A percentile compares a stretch with the other conserved stretches of the same genome.
phyloP scores from a whole-genome alignment of 2,329 filamentous ascomycete genomes.

The Mycocentrospora acerina region DNA sequence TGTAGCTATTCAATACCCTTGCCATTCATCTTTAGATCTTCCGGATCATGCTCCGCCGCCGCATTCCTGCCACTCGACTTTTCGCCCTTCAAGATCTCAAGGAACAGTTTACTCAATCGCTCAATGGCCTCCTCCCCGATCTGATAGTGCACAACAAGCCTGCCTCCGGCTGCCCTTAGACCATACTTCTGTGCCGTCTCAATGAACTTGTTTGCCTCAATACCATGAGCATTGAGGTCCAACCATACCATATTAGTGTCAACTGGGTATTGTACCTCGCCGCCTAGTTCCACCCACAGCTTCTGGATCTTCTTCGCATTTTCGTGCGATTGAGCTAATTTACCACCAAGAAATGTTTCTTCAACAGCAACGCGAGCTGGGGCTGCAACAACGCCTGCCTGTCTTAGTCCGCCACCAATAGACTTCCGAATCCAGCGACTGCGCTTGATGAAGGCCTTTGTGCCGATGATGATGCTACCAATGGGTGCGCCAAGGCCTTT shows the following conservation, averaged over 20 bases:
- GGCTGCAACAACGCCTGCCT: constrained; percentile 74
- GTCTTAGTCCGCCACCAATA: constrained; percentile 76
- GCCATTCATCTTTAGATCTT: constrained; percentile 32
- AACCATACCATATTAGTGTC: constrained; percentile 95
- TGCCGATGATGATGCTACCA: constrained; percentile 70
- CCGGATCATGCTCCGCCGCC: constrained; percentile 20
- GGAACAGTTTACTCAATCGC: constrained; percentile 38
- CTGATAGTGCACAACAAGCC: constrained; percentile 72
- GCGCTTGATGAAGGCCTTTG: constrained; percentile 61
- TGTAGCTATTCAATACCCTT: constrained; percentile 34
- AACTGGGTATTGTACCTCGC: constrained; percentile 66
- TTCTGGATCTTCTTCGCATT: constrained; percentile 63
- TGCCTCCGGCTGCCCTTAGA: constrained; percentile 56
- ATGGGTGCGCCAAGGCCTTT: constrained; percentile 83
- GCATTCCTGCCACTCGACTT: constrained; percentile 20
- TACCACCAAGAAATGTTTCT: constrained; percentile 73
- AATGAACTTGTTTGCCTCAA: constrained; percentile 56
- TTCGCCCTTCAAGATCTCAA: constrained; percentile 23
- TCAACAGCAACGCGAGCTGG: constrained; percentile 76
- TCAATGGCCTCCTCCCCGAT: constrained; percentile 65
- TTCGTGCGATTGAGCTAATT: constrained; percentile 61
- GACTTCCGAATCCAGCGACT: constrained; percentile 77
- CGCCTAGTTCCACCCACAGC: constrained; percentile 70
- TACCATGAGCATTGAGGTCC: constrained; percentile 64
- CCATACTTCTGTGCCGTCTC: constrained; percentile 59